These are phyloP conservation scores for Filosporella fistucella DNA, from an alignment of 495 filamentous ascomycete genomes.

Conservation along the genomic window DNA sequence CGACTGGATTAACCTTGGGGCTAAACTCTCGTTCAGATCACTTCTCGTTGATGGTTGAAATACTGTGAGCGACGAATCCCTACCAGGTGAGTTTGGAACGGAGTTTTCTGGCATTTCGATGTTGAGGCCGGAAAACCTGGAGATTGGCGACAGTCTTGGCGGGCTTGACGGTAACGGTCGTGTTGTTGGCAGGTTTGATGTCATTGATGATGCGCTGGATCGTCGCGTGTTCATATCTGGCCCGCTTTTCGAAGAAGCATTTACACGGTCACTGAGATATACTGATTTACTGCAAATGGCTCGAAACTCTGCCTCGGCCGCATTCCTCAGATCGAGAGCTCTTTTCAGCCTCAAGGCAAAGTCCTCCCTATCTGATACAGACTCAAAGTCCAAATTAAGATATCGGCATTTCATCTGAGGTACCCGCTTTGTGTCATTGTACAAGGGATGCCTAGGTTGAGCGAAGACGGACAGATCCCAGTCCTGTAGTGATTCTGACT, in stretches of 20 bases:
- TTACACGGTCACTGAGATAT: not conserved
- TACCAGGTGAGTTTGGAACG: too few relatives aligned
- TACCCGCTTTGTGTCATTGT: not conserved
- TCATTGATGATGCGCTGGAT: not conserved
- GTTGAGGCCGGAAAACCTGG: not conserved
- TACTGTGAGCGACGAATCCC: too few relatives aligned
- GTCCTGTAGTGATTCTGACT: not conserved
- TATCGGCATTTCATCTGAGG: not conserved
- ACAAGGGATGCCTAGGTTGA: conserved; percentile 7
- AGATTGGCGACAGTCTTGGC: not conserved
- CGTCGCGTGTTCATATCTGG: not conserved
- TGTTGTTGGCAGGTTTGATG: too few relatives aligned
- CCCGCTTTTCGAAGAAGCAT: not conserved
- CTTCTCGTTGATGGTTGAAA: too few relatives aligned
- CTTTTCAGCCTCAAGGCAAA: not conserved
- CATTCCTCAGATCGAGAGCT: not conserved
- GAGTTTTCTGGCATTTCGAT: not conserved
- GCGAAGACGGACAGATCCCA: conserved; percentile 6
- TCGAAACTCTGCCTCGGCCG: not conserved
- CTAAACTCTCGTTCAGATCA: too few relatives aligned
- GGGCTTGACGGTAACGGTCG: not conserved
- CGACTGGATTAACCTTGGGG: too few relatives aligned
- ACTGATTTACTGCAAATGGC: not conserved
- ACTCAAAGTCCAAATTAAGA: conserved; percentile 5
- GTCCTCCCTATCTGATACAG: not conserved